Evolutionary conservation across 78 protist genomes (phyloP).

Genomic region (Bigelowiella natans): DNA sequence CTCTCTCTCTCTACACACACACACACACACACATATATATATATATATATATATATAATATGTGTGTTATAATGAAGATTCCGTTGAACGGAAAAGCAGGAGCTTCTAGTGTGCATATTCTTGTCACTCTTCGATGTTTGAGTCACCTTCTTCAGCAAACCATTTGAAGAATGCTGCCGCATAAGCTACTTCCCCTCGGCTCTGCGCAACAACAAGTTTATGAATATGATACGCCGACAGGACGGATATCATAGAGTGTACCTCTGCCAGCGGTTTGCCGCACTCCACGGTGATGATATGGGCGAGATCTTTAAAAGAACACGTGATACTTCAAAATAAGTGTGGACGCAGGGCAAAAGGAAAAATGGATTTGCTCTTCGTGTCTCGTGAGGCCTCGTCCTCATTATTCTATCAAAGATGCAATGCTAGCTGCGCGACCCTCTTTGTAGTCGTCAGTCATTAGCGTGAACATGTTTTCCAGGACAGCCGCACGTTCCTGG

Average conservation of each 20-base stretch:
- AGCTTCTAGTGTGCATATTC: background rate
- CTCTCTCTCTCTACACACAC: background rate
- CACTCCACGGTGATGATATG: slow-evolving; percentile 5
- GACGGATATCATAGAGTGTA: background rate
- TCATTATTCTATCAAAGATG: too few species aligned
- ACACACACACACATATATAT: background rate
- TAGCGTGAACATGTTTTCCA: too few species aligned
- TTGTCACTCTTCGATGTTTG: background rate
- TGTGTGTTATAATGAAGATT: too few species aligned
- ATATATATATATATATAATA: background rate
- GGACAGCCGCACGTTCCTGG: too few species aligned
- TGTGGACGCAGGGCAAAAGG: too few species aligned
- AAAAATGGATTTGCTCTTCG: too few species aligned
- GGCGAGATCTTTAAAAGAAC: background rate
- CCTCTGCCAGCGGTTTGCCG: background rate
- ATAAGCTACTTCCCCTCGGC: background rate
- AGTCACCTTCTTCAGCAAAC: slow-evolving; percentile 1
- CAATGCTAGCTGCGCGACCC: too few species aligned
- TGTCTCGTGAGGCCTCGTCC: too few species aligned
- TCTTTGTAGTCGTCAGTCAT: too few species aligned
- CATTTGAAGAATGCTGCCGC: slow-evolving; percentile 3
- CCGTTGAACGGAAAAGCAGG: too few species aligned
- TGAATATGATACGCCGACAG: background rate
- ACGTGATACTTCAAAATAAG: too few species aligned
- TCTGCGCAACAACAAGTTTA: background rate